Base-by-base conservation (phyloP, 805 yeast species). In the Candida saitoana region DNA sequence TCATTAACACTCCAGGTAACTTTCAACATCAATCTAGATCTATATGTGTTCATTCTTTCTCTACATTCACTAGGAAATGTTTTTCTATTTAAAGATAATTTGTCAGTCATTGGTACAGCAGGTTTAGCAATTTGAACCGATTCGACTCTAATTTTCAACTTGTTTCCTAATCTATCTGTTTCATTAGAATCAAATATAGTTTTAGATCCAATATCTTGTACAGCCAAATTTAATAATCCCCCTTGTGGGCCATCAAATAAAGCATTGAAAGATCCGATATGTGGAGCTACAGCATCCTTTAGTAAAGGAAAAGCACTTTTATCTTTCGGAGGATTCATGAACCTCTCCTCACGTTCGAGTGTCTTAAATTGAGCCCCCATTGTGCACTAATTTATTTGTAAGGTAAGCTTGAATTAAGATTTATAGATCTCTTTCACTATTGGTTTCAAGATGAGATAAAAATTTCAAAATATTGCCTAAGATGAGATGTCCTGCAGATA, bases 221-320 rank as follows among this genome's bases (percentile, higher is more conserved):
- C 95, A 2, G 86, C 97, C 39, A 84, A 68, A 60, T 90, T 88
- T 46, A 93, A 71, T 18, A 93, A 63, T 4, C 96, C 96, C 36
- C 91, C 95, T 34, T 73, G 81, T 18, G 86, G 80, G 34, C 96
- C 96, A 44, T 87, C 95, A 18, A 96, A 86, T 43, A 93, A 72
- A 4, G 97, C 97, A 72, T 93, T 85, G 74, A 93, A 93, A 1
- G 98, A 91, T 6, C 96, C 97, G 42, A 93, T 78, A 62, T 93
- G 99, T 4, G 99, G 99, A 43, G 80, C 80, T 32, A 93, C 93
- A 12, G 99, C 98, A 48, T 88, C 96, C 44, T 77, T 77, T 29
- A 93, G 74, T 32, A 89, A 66, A 12, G 96, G 96, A 55, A 69
- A 91, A 5, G 87, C 87, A 22, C 87, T 74, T 60, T 84, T 77